Conservation (phyloP, 495 filamentous ascomycete genomes). For the Aspergillus biplanus region DNA sequence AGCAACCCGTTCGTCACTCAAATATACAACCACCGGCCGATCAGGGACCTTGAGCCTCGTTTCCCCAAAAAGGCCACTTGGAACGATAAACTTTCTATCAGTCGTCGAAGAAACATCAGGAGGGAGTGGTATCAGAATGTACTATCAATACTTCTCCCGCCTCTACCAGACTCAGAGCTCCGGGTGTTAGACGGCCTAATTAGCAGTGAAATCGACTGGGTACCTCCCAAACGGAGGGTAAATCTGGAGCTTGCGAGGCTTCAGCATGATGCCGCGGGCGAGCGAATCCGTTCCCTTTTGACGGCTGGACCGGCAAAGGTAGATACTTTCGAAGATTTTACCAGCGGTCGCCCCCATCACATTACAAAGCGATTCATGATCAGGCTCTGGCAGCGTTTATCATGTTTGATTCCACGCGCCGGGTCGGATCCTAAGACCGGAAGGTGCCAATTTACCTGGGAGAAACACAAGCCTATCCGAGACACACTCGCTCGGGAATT, state of each 20-base stretch:
- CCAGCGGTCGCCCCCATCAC: conserved; percentile 40
- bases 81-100: conserved; percentile 57
- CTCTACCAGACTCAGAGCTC: conserved; percentile 70
- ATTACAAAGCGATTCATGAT: conserved; percentile 51
- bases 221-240: conserved; percentile 40
- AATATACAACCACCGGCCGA: conserved; percentile 28
- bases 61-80: conserved; percentile 68
- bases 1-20: conserved; percentile 28
- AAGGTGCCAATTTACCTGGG: conserved; percentile 34
- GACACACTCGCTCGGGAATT: no score
- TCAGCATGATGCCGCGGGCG: conserved; percentile 12
- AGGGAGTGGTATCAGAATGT: conserved; percentile 61
- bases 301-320: conserved; percentile 39
- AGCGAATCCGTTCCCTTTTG: conserved; percentile 27
- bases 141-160: conserved; percentile 66
- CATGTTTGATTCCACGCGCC: conserved; percentile 41
- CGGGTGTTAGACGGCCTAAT: conserved; percentile 61
- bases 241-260: not conserved
- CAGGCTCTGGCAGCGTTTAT: conserved; percentile 48
- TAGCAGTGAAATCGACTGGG: conserved; percentile 51
- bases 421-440: conserved; percentile 23
- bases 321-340: conserved; percentile 36
- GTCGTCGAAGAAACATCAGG: conserved; percentile 59
- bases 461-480: conserved; percentile 21
- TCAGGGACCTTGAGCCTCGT: conserved; percentile 48